phyloP scores from a whole-genome alignment of 805 yeast species.

The Kazachstania viticola region DNA sequence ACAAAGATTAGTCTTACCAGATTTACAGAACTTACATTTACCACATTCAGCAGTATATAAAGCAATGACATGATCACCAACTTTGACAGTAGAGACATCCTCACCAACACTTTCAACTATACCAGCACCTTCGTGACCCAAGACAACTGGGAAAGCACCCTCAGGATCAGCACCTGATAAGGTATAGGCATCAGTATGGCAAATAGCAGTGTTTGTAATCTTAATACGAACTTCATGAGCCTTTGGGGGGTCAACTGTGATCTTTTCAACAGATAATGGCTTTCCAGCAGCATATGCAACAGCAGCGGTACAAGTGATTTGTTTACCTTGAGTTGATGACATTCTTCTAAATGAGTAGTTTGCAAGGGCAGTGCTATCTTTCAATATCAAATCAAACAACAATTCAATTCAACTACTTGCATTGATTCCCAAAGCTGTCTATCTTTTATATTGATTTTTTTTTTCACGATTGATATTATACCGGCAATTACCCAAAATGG shows the following conservation, averaged over 20 bases:
- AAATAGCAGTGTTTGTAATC: slow-evolving; percentile 80
- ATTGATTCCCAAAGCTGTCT: too few species aligned
- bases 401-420: too few species aligned
- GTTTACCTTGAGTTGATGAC: slow-evolving; percentile 25
- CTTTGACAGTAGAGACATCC: slow-evolving; percentile 81
- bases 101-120: slow-evolving; percentile 91
- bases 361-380: too few species aligned
- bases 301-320: slow-evolving; percentile 87
- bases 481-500: too few species aligned
- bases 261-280: slow-evolving; percentile 70
- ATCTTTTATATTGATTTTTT: too few species aligned
- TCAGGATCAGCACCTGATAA: slow-evolving; percentile 92
- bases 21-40: slow-evolving; percentile 87
- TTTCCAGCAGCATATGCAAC: slow-evolving; percentile 94
- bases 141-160: slow-evolving; percentile 84
- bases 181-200: slow-evolving; percentile 98
- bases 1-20: slow-evolving; percentile 95
- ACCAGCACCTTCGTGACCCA: slow-evolving; percentile 99
- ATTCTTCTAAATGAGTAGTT: too few species aligned
- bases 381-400: too few species aligned
- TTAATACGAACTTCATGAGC: slow-evolving; percentile 96
- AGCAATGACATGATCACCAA: slow-evolving; percentile 89
- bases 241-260: slow-evolving; percentile 87
- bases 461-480: too few species aligned
- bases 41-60: slow-evolving; percentile 94